These are phyloP conservation scores for Drosera capensis DNA, from an alignment of 148 eudicot species.

Conservation along the genomic window DNA sequence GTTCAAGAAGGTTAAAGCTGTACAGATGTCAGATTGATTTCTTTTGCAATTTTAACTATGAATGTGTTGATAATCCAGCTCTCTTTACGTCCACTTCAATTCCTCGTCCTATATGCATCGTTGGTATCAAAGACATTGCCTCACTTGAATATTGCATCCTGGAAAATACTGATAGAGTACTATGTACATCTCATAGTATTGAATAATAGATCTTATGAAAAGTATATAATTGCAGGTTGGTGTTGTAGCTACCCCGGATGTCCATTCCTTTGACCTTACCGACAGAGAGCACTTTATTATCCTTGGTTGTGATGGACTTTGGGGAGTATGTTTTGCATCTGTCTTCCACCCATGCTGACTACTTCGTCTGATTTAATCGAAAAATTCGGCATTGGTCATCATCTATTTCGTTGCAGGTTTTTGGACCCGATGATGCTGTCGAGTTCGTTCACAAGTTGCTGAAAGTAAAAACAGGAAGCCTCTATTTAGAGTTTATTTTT, in stretches of 20 bases:
- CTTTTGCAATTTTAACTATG: not conserved
- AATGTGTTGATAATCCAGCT: no score
- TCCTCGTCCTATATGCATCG: no score
- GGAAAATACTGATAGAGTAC: no score
- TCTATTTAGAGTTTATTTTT: not conserved
- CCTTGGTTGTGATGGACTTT: conserved; percentile 93
- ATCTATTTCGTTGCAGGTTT: conserved; percentile 32
- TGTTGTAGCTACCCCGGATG: conserved; percentile 65
- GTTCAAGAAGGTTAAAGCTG: conserved; percentile 57
- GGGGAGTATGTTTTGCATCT: conserved; percentile 82
- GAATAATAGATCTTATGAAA: no score
- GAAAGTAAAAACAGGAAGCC: conserved; percentile 25
- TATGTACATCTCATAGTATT: no score
- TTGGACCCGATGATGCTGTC: conserved; percentile 85
- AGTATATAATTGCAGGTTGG: conserved; percentile 52
- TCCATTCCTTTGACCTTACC: conserved; percentile 72
- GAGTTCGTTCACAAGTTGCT: conserved; percentile 58
- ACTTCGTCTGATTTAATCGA: no score
- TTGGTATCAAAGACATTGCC: no score
- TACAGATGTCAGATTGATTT: not conserved
- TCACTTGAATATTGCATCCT: no score
- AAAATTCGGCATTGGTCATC: not conserved
- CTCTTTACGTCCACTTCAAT: no score
- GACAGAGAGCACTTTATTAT: conserved; percentile 66
- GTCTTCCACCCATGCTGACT: no score